Percentiles rank a stretch among this genome's conserved stretches.
phyloP scores from a whole-genome alignment of 257 asterid species.

The Vinca minor region DNA sequence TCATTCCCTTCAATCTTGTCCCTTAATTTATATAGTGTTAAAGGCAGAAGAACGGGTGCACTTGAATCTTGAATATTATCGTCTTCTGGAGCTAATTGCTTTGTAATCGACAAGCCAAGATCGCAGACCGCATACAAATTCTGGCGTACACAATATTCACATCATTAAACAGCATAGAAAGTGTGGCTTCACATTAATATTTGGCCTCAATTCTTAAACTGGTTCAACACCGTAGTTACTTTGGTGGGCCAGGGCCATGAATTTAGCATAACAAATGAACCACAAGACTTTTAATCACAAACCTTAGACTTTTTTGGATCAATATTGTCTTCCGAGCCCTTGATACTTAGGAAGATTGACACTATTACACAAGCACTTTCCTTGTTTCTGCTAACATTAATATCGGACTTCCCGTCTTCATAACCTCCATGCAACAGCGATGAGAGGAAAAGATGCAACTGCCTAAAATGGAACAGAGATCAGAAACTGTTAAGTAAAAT shows the following conservation, averaged over 20 bases:
- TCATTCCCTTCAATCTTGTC: slow-evolving; percentile 45
- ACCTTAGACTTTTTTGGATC: slow-evolving; percentile 79
- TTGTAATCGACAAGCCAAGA: slow-evolving; percentile 62
- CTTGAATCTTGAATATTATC: slow-evolving; percentile 47
- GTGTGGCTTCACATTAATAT: no score
- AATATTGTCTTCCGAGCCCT: slow-evolving; percentile 66
- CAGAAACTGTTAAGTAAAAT: slow-evolving; percentile 8
- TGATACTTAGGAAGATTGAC: slow-evolving; percentile 59
- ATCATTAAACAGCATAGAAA: slow-evolving; percentile 17
- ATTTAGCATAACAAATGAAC: neutral
- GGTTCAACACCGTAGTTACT: no score
- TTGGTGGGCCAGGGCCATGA: no score
- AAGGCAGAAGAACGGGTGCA: slow-evolving; percentile 52
- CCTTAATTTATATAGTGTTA: slow-evolving; percentile 46
- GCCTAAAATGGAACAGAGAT: slow-evolving; percentile 48
- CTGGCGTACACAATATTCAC: slow-evolving; percentile 37
- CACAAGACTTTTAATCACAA: slow-evolving; percentile 9
- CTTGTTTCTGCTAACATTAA: slow-evolving; percentile 50
- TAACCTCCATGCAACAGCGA: slow-evolving; percentile 82
- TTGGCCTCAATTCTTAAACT: no score
- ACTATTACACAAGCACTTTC: slow-evolving; percentile 49
- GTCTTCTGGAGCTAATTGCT: slow-evolving; percentile 51
- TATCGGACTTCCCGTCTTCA: slow-evolving; percentile 63
- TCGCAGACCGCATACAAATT: slow-evolving; percentile 72
- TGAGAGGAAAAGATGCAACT: slow-evolving; percentile 66